phyloP scores from a whole-genome alignment of 2,329 filamentous ascomycete species.

The Cyphellophora europaea region DNA sequence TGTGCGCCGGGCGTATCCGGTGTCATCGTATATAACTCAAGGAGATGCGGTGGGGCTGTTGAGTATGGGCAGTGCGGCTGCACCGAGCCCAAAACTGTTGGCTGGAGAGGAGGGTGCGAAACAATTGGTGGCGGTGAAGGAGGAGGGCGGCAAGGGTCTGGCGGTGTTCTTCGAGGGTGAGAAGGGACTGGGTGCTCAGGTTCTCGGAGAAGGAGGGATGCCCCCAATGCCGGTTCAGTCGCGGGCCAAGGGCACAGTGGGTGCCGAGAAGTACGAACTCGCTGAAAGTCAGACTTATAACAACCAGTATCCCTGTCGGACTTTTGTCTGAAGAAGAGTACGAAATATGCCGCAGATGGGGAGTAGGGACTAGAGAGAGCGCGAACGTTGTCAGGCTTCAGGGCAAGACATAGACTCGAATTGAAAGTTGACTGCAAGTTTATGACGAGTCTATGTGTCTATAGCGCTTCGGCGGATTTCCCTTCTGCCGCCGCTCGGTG shows the following conservation, averaged over 20 bases:
- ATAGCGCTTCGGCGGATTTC: constrained; percentile 13
- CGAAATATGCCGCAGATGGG: neutral
- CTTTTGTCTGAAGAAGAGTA: constrained; percentile 27
- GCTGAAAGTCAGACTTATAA: constrained; percentile 60
- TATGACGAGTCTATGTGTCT: constrained; percentile 1
- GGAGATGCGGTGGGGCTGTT: constrained; percentile 77
- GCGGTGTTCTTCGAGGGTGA: constrained; percentile 65
- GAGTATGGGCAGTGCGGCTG: constrained; percentile 69
- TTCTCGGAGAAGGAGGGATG: constrained; percentile 65
- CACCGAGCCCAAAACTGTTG: constrained; percentile 66
- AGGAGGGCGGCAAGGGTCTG: constrained; percentile 66
- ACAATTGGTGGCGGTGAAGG: constrained; percentile 65
- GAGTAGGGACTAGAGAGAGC: neutral
- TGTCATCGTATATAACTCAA: constrained; percentile 70
- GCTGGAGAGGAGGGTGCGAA: constrained; percentile 64
- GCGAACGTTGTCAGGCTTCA: neutral
- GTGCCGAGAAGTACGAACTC: constrained; percentile 62
- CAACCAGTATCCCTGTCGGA: constrained; percentile 44
- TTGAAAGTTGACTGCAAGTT: constrained; percentile 3
- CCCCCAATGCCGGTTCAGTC: constrained; percentile 78
- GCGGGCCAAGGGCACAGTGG: constrained; percentile 40
- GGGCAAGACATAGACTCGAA: neutral
- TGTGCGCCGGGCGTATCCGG: constrained; percentile 69
- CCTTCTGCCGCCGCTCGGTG: constrained; percentile 28
- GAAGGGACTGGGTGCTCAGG: constrained; percentile 39